These are phyloP conservation scores for Erigeron canadensis DNA, from an alignment of 129 eudicot species.

Conservation along the genomic window DNA sequence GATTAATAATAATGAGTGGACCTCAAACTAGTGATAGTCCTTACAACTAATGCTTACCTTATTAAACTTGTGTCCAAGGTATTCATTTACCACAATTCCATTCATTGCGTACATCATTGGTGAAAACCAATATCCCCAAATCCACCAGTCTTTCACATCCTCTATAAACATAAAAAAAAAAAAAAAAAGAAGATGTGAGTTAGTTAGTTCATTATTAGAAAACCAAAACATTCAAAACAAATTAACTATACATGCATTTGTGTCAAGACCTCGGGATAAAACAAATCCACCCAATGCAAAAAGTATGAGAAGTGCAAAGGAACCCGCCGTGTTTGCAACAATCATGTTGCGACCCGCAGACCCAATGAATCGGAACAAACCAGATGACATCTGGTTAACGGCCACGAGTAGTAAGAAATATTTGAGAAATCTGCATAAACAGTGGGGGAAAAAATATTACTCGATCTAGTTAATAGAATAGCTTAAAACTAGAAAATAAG, in stretches of 20 bases:
- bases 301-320: slow-evolving; percentile 43
- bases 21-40: background rate
- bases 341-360: slow-evolving; percentile 61
- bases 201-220: background rate
- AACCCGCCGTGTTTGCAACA: slow-evolving; percentile 57
- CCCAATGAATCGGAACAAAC: slow-evolving; percentile 49
- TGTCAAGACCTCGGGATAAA: slow-evolving; percentile 37
- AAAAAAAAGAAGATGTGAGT: no score
- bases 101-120: slow-evolving; percentile 35
- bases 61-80: slow-evolving; percentile 21
- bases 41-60: slow-evolving; percentile 8
- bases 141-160: slow-evolving; percentile 33
- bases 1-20: no score
- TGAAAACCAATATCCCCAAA: slow-evolving; percentile 39
- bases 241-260: background rate
- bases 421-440: slow-evolving; percentile 50
- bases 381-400: slow-evolving; percentile 50
- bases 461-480: background rate
- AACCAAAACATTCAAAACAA: background rate
- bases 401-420: slow-evolving; percentile 39
- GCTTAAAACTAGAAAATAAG: background rate
- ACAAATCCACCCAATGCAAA: slow-evolving; percentile 53
- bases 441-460: no score
- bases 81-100: slow-evolving; percentile 31
- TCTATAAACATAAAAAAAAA: slow-evolving; percentile 7